Conservation (phyloP, 169 alveolate species). For the Cardiosporidium cionae region DNA sequence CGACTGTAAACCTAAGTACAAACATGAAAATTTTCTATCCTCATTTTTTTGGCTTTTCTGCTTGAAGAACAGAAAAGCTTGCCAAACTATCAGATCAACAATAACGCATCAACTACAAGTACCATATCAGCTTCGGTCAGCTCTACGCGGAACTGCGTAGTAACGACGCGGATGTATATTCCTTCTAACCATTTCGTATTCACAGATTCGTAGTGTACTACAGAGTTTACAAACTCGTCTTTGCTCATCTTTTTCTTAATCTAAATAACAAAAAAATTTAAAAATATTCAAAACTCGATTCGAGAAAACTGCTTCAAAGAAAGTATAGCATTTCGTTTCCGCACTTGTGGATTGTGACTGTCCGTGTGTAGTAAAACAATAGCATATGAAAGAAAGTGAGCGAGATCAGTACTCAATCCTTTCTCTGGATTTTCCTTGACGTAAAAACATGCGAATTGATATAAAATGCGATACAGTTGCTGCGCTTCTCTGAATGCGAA, state of each 20-base stretch:
- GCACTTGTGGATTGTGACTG: conserved; percentile 18
- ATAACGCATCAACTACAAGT: not conserved
- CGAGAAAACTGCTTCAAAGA: too few species aligned
- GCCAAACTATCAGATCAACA: not conserved
- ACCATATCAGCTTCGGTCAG: conserved; percentile 21
- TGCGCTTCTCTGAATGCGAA: conserved; percentile 18
- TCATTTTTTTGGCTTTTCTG: too few species aligned
- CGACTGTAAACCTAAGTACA: not conserved
- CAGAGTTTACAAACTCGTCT: conserved; percentile 8
- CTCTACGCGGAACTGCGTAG: conserved; percentile 11
- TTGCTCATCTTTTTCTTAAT: conserved; percentile 17
- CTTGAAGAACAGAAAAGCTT: too few species aligned
- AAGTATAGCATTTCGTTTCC: too few species aligned
- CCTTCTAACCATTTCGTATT: conserved; percentile 8
- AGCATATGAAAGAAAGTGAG: conserved; percentile 29
- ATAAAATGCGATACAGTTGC: conserved; percentile 20
- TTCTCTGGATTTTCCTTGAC: conserved; percentile 8
- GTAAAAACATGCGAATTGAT: conserved; percentile 12
- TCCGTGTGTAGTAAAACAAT: conserved; percentile 24
- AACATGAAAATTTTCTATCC: not conserved
- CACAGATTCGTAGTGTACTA: not conserved
- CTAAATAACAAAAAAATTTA: too few species aligned
- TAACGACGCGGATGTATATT: conserved; percentile 23
- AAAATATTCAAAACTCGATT: too few species aligned
- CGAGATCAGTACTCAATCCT: conserved; percentile 10